Conservation (phyloP, 1,284 basidiomycete genomes). For the Anthracocystis setariae region DNA sequence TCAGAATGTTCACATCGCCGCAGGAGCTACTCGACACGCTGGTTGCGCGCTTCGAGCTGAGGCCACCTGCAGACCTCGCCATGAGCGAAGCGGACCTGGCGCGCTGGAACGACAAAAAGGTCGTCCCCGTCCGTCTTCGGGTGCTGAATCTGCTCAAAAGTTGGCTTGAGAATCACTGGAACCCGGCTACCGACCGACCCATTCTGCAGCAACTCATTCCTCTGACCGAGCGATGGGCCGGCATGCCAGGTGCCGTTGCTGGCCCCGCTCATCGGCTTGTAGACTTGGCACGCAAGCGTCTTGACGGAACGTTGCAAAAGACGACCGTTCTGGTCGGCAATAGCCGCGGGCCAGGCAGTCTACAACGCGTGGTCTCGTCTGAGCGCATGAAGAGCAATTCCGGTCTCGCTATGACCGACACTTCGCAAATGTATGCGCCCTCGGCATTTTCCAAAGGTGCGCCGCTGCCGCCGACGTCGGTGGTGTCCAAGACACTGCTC, state of each 20-base stretch:
- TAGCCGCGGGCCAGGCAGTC: conserved; percentile 46
- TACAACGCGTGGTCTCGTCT: conserved; percentile 64
- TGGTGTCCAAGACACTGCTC: conserved; percentile 84
- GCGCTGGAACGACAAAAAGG: conserved; percentile 85
- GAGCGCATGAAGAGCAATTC: conserved; percentile 57
- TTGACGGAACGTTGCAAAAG: conserved; percentile 40
- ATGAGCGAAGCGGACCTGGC: conserved; percentile 74
- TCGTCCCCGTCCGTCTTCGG: conserved; percentile 85
- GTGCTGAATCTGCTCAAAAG: conserved; percentile 90
- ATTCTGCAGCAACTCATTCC: conserved; percentile 73
- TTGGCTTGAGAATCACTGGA: conserved; percentile 94
- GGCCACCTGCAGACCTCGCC: conserved; percentile 68
- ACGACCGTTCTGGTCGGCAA: conserved; percentile 44
- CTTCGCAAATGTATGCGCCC: conserved; percentile 54
- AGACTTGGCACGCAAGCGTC: conserved; percentile 49
- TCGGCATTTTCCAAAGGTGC: conserved; percentile 42
- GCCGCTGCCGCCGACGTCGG: conserved; percentile 72
- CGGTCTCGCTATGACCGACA: conserved; percentile 44
- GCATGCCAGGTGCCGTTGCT: conserved; percentile 70
- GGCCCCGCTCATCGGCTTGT: conserved; percentile 75
- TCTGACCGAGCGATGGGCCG: conserved; percentile 74
- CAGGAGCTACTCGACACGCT: conserved; percentile 79
- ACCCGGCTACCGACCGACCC: conserved; percentile 70
- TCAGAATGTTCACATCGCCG: conserved; percentile 89
- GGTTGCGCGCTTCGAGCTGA: conserved; percentile 82